These are phyloP conservation scores for Pyrus hybrid DNA, from an alignment of 331 rosid species.

Conservation along the genomic window DNA sequence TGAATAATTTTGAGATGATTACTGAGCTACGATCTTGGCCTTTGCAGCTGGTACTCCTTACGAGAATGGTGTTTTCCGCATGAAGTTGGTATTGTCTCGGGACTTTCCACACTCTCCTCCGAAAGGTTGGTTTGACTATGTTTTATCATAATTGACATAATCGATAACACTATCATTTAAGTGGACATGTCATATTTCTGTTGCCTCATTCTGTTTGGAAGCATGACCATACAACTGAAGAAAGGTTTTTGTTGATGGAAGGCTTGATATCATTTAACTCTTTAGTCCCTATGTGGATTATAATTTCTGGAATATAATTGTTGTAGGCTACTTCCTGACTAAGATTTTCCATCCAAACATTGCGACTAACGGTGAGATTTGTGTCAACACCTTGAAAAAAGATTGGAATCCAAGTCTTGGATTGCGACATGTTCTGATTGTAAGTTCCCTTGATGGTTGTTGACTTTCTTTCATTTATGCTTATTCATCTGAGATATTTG, in stretches of 20 bases:
- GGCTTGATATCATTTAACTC: too few species aligned
- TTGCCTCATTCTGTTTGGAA: not conserved
- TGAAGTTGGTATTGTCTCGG: slow-evolving; percentile 70
- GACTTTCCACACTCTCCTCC: slow-evolving; percentile 95
- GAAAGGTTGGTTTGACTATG: slow-evolving; percentile 47
- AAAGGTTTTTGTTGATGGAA: not conserved
- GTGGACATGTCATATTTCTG: not conserved
- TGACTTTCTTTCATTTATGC: not conserved
- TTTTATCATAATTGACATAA: not conserved
- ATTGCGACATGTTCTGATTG: slow-evolving; percentile 80
- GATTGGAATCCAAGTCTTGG: slow-evolving; percentile 98
- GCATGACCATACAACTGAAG: not conserved
- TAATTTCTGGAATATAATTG: slow-evolving; percentile 6
- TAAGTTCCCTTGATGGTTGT: slow-evolving; percentile 25
- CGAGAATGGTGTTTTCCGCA: slow-evolving; percentile 91
- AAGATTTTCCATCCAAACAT: too few species aligned
- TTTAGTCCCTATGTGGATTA: not conserved
- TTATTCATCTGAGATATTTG: not conserved
- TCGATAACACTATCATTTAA: not conserved
- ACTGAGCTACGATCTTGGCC: slow-evolving; percentile 13
- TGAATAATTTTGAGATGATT: not conserved
- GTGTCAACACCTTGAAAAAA: too few species aligned
- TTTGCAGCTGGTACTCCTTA: slow-evolving; percentile 93
- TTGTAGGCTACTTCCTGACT: slow-evolving; percentile 75
- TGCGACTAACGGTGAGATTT: too few species aligned